These are phyloP conservation scores for Alternaria rosae DNA, from an alignment of 2,329 filamentous ascomycete species.

Conservation along the genomic window DNA sequence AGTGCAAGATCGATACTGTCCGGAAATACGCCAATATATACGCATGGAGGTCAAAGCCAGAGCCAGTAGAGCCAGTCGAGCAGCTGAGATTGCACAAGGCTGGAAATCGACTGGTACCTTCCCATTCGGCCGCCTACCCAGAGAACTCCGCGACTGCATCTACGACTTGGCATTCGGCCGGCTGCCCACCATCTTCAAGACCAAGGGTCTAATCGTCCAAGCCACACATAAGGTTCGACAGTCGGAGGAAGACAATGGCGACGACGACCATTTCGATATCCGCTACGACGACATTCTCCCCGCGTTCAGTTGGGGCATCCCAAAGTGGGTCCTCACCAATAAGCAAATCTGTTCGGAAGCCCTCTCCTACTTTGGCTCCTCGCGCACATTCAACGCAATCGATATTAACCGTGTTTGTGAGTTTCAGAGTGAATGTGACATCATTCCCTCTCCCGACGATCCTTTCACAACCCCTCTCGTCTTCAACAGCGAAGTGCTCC, in stretches of 20 bases:
- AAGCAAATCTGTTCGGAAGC: neutral
- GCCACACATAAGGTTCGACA: neutral
- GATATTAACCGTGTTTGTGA: neutral
- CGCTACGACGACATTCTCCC: neutral
- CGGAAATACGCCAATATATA: too few species aligned
- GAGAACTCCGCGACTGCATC: neutral
- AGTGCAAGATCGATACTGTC: too few species aligned
- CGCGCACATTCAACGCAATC: neutral
- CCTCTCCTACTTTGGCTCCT: neutral
- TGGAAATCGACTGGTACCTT: neutral
- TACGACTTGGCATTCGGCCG: neutral
- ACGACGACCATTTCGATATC: neutral
- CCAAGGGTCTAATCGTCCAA: neutral
- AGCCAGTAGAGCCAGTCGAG: too few species aligned
- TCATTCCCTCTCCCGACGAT: too few species aligned
- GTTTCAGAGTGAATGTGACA: too few species aligned
- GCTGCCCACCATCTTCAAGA: neutral
- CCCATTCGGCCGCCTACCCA: neutral
- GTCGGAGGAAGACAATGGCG: neutral
- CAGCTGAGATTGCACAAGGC: too few species aligned
- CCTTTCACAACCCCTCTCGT: neutral
- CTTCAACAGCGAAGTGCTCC: neutral
- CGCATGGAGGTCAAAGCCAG: too few species aligned
- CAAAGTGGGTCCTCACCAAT: neutral
- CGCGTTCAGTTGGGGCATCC: neutral